phyloP scores from a whole-genome alignment of 169 alveolate genomes.

The Eimeria necatrix region DNA sequence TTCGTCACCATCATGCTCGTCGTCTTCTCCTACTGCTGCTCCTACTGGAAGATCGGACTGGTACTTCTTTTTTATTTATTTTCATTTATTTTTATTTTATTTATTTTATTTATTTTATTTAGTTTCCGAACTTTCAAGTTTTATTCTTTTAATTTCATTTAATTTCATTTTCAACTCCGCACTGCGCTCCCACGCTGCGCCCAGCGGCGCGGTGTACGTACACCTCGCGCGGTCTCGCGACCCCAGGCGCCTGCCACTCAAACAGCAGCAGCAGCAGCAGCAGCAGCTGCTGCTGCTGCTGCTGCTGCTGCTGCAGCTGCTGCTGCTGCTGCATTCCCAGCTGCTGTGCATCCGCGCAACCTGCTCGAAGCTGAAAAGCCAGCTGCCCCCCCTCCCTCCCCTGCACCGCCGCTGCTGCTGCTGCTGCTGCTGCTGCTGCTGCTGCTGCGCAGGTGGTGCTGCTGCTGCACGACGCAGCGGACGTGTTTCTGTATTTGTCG shows the following conservation, averaged over 20 bases:
- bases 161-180: no score
- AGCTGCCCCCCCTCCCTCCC: no score
- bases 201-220: no score
- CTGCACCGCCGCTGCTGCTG: not conserved
- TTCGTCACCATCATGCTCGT: constrained; percentile 77
- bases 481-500: constrained; percentile 75
- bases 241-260: no score
- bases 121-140: not conserved
- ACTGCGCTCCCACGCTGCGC: no score
- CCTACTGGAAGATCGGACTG: constrained; percentile 83
- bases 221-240: no score
- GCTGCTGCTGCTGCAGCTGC: not conserved
- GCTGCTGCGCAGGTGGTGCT: constrained; percentile 41
- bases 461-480: constrained; percentile 80
- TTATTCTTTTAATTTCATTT: no score
- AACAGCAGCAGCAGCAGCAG: not conserved
- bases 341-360: no score
- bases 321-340: no score
- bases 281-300: not conserved
- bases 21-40: constrained; percentile 61
- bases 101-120: no score
- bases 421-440: not conserved
- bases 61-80: not conserved
- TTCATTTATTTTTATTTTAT: no score
- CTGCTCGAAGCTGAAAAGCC: no score